Conservation (phyloP, 169 alveolate species). For the Plasmodium falciparum region DNA sequence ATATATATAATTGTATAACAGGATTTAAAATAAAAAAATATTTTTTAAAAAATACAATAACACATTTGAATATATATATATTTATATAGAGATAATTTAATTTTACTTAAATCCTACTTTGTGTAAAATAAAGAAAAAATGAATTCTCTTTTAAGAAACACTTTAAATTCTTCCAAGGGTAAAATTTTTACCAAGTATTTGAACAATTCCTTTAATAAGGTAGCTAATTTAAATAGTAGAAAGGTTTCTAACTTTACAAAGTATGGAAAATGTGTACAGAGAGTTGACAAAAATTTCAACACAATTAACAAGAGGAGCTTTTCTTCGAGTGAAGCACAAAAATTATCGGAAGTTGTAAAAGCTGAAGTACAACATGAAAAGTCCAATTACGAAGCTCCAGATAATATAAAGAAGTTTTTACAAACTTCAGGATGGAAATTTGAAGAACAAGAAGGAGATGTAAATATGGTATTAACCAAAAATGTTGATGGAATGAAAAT, state of each 20-base stretch:
- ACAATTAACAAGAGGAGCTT: slow-evolving; percentile 39
- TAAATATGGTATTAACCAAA: slow-evolving; percentile 87
- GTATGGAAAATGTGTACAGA: slow-evolving; percentile 37
- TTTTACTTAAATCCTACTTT: background rate
- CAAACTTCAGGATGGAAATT: slow-evolving; percentile 87
- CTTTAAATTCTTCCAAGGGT: slow-evolving; percentile 36
- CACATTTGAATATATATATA: slow-evolving; percentile 4
- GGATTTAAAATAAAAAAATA: no score
- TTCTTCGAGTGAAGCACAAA: slow-evolving; percentile 84
- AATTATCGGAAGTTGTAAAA: slow-evolving; percentile 84
- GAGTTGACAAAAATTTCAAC: slow-evolving; percentile 24
- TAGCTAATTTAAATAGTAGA: slow-evolving; percentile 44
- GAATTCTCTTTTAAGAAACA: slow-evolving; percentile 61
- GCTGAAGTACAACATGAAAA: slow-evolving; percentile 88
- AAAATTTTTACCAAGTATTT: slow-evolving; percentile 21
- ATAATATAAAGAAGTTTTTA: slow-evolving; percentile 82
- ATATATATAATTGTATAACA: no score
- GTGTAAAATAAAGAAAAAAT: slow-evolving; percentile 19
- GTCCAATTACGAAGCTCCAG: slow-evolving; percentile 87
- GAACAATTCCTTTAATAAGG: slow-evolving; percentile 21
- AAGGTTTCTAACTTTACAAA: slow-evolving; percentile 32
- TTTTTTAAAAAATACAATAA: no score
- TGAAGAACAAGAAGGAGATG: slow-evolving; percentile 88
- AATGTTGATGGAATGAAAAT: slow-evolving; percentile 87
- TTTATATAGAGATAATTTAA: background rate